phyloP scores from a whole-genome alignment of 2,329 filamentous ascomycete genomes.

The Pyrenophora teres region DNA sequence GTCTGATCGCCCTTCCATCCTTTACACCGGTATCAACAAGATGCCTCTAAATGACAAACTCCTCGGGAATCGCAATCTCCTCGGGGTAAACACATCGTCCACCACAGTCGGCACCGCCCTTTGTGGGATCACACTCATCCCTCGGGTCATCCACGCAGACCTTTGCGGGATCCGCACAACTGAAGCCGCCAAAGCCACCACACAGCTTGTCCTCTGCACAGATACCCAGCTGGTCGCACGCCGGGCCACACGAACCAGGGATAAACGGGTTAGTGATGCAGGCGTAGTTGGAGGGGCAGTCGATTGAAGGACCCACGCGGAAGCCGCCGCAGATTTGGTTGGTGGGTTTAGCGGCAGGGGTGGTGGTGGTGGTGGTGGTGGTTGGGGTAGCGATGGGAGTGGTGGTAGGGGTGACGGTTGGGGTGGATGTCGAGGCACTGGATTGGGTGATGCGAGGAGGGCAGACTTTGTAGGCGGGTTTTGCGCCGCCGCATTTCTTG shows the following conservation, averaged over 20 bases:
- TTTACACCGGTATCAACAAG: too few relatives aligned
- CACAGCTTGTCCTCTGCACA: constrained; percentile 46
- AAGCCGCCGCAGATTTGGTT: constrained; percentile 35
- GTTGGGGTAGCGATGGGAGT: too few relatives aligned
- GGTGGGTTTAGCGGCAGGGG: constrained; percentile 13
- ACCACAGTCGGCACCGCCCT: constrained; percentile 51
- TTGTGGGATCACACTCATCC: constrained; percentile 49
- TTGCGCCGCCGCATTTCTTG: constrained; percentile 33
- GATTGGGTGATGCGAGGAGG: not conserved
- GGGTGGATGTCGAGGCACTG: not conserved
- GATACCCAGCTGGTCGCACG: constrained; percentile 40
- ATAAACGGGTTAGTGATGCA: constrained; percentile 42
- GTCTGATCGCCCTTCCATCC: too few relatives aligned
- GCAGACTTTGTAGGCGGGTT: constrained; percentile 12
- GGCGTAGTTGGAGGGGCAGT: constrained; percentile 21
- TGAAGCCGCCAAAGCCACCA: constrained; percentile 49
- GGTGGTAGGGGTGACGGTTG: not conserved
- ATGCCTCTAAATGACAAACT: too few relatives aligned
- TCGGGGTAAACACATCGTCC: constrained; percentile 47
- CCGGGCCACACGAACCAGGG: constrained; percentile 41
- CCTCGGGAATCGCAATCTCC: too few relatives aligned
- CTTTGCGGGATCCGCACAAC: constrained; percentile 39
- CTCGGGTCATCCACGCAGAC: constrained; percentile 52
- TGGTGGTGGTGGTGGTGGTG: constrained; percentile 1
- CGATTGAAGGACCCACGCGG: constrained; percentile 14